Evolutionary conservation across 2,329 filamentous ascomycete genomes (phyloP), one percentile per base, ranked within the genome.

Genomic region (Paraconiothyrium sp.): DNA sequence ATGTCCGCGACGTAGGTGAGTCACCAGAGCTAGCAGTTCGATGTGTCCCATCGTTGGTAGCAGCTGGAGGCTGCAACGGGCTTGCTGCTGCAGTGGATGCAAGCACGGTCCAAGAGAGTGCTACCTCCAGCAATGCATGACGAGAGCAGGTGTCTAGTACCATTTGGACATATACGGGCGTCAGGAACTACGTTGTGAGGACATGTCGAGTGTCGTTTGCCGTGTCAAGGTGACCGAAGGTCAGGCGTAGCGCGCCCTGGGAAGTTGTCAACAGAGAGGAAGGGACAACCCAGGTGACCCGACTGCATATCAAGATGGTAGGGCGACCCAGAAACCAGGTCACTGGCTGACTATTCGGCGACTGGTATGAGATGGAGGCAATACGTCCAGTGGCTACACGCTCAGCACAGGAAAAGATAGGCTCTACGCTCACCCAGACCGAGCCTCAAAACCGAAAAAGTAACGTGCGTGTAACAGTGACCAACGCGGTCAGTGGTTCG

Each of bases 1-100:
- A 22, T 3, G 57, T 67, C 20, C 67, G 64, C 35, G 61, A 63
- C 7, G 47, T 35, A 2, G 43, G 14, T 11, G 61, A 56, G 20
- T 68, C 64, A 20, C 62, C 60, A 35, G 56, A 55, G 20, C 47
- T 30, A 16, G 56, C 32, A 16, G 44, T 24, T 22, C 39, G 11
- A 37, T 52, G 16, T 14, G 39, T 6, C 6, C n/a, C 49, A 39
- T 35, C n/a, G 32, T 20, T 24, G 43, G 3, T 22, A 47, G n/a
- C 8, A 20, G 22, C 24, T 43, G 51, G 39, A 10, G 9, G 27
- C 34, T n/a, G 22, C 1, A 54, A 20, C 4, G 37, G 13, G 24
- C 24, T 43, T 32, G 51, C 51, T 34, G 47, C 24, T 14, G 56
- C 30, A 22, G 13, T 16, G 2, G 27, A 55, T 24, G 16, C 39